A percentile compares a stretch with the other conserved stretches of the same genome.
Conservation (phyloP, 495 filamentous ascomycete species). For the Aspergillus asperescens region DNA sequence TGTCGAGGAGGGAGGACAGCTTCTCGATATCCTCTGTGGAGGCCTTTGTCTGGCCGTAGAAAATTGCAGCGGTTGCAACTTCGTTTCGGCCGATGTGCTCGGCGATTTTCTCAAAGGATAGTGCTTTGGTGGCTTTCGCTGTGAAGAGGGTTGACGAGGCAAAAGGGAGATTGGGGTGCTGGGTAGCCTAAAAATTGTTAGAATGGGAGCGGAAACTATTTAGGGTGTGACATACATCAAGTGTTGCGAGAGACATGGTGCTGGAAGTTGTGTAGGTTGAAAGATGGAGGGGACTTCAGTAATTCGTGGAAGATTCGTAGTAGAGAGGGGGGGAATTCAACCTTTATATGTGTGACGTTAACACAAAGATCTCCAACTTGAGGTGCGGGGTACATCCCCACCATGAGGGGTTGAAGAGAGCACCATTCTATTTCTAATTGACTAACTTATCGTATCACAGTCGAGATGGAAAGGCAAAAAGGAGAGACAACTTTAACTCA, state of each 20-base stretch:
- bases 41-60: slow-evolving; percentile 88
- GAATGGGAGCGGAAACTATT: background rate
- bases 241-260: slow-evolving; percentile 40
- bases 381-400: slow-evolving; percentile 11
- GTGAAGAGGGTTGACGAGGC: slow-evolving; percentile 73
- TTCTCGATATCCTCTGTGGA: slow-evolving; percentile 70
- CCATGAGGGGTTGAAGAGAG: slow-evolving; percentile 1
- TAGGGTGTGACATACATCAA: slow-evolving; percentile 29
- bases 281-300: too few relatives aligned
- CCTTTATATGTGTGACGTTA: slow-evolving; percentile 3
- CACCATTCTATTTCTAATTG: background rate
- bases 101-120: slow-evolving; percentile 80
- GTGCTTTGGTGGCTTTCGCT: slow-evolving; percentile 67
- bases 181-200: slow-evolving; percentile 27
- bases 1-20: slow-evolving; percentile 61
- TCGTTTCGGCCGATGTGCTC: slow-evolving; percentile 74
- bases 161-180: slow-evolving; percentile 55
- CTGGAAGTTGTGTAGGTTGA: background rate
- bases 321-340: background rate
- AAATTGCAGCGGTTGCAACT: slow-evolving; percentile 85
- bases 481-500: too few relatives aligned
- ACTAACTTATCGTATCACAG: too few relatives aligned
- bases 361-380: slow-evolving; percentile 16
- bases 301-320: background rate
- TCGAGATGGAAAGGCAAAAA: too few relatives aligned